Base-by-base conservation (phyloP, 495 filamentous ascomycete species). In the Podospora tetraspora region DNA sequence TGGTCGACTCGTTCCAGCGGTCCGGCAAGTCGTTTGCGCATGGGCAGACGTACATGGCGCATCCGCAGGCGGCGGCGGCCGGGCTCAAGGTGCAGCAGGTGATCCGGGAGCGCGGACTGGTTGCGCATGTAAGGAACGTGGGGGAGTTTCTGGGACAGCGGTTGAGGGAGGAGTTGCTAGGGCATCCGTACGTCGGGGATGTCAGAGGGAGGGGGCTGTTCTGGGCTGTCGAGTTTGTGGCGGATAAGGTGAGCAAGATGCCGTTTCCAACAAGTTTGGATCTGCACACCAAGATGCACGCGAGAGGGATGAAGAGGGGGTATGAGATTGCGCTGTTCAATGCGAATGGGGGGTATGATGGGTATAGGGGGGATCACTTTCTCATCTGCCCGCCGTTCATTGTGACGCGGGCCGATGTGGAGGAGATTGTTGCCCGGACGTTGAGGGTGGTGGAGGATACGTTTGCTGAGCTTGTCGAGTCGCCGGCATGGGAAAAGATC, bases 21-120 rank as follows among this genome's bases (percentile, higher is more conserved):
- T 86, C 85, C 0, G 84, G 86, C 70, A 83, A 81, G 23, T 29
- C 71, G 3, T 83, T 86, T 63, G 76, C 74, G 1, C 82, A 86
- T 43, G 85, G 82, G 0, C 85, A 87, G 59, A 85, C 85, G 8
- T 87, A 84, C 66, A 82, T 86, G 74, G 80, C 77, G 7, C 86
- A 87, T 66, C 83, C 87, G 2, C 68, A 85, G 10, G 77, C 79
- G 11, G 86, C 82, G 71, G 85, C 86, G 3, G 84, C 81, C 0
- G 86, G 81, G 7, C 73, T 86, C 7, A 80, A 80, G 62, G 83
- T 85, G 3, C 85, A 87, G 73, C 77, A 72, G 52, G 84, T 87
- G 34, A 78, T 88, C 11, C 64, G 79, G 22, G 78, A 83, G 10
- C 79, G 85, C 1, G 77, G 81, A 22, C 76, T 89, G 3, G 29